Evolutionary conservation across 805 yeast genomes (phyloP), one percentile per base, ranked within the genome.

Genomic region (Teunomyces kruisii): DNA sequence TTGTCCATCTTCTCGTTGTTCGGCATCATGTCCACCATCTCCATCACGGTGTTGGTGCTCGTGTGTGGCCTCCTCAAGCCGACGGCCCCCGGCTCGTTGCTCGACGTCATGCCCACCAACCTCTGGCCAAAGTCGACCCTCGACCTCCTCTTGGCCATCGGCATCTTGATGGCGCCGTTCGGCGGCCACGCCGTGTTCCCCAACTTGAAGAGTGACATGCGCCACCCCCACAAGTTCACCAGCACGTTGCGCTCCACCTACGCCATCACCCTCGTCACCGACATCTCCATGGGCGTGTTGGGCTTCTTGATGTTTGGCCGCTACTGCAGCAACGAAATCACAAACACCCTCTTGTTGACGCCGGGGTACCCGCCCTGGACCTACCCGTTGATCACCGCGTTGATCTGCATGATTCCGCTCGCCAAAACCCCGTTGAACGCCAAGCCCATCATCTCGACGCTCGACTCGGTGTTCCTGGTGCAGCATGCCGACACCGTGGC

Each of bases 101-200:
- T 67, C n/a, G 62, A 65, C 36, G 75, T 75, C 29, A 80, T 81
- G 58, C 61, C 66, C 17, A 67, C 74, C 1, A 51, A 57, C 31
- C 43, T 62, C 37, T 68, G 66, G 61, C 77, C 77, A 2, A 22
- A 50, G 9, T 48, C 59, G 14, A 37, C 59, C 22, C 54, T 63
- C 5, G 68, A 70, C 40, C 51, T 82, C 8, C 57, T 79, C 8
- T 62, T 80, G 29, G 76, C 85, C 1, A 68, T 81, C 40, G 88
- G 88, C 9, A 81, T 83, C 42, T 74, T 82, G 48, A 74, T 83
- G 74, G 85, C 91, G 3, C 91, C 92, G 1, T 87, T 86, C 72
- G 90, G 94, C 5, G 92, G 94, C 0, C 94, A 87, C 64, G 88
- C 94, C 4, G 79, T 87, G 19, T 87, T 86, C 56, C 94, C 94